Evolutionary conservation across 2,329 filamentous ascomycete genomes (phyloP).

Genomic region (Boeremia lycopersici): DNA sequence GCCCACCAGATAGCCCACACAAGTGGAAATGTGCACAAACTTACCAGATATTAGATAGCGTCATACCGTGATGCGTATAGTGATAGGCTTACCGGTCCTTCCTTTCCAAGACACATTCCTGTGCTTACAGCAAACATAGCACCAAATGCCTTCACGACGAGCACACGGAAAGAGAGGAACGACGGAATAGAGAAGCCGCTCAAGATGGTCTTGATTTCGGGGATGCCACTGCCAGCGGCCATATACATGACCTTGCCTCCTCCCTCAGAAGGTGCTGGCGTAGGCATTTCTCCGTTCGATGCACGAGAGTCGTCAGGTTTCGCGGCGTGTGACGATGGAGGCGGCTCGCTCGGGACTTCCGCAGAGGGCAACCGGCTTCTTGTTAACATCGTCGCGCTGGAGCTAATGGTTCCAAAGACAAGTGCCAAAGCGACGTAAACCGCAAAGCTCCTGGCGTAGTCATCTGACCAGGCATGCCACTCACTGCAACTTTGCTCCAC

Average conservation of each 20-base stretch:
- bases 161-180: conserved; percentile 61
- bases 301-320: conserved; percentile 3
- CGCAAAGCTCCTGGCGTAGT: conserved; percentile 52
- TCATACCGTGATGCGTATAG: not conserved
- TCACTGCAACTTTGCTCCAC: conserved; percentile 44
- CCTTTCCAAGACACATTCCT: conserved; percentile 66
- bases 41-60: not conserved
- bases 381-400: conserved; percentile 57
- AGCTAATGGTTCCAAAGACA: conserved; percentile 57
- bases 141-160: conserved; percentile 64
- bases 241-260: conserved; percentile 62
- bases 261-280: conserved; percentile 20
- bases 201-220: conserved; percentile 67
- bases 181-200: conserved; percentile 66
- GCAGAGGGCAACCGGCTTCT: conserved; percentile 56
- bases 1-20: conserved; percentile 61
- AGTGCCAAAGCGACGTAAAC: conserved; percentile 59
- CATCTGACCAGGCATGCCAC: conserved; percentile 54
- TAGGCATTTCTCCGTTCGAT: not conserved
- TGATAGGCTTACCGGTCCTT: conserved; percentile 53
- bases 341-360: conserved; percentile 26
- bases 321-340: conserved; percentile 9
- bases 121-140: conserved; percentile 64
- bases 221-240: conserved; percentile 64
- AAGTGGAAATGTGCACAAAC: conserved; percentile 63